Evolutionary conservation across 2,329 filamentous ascomycete species (phyloP), one percentile per base, ranked within the genome.

Genomic region (Paracoccidioides lutzii): DNA sequence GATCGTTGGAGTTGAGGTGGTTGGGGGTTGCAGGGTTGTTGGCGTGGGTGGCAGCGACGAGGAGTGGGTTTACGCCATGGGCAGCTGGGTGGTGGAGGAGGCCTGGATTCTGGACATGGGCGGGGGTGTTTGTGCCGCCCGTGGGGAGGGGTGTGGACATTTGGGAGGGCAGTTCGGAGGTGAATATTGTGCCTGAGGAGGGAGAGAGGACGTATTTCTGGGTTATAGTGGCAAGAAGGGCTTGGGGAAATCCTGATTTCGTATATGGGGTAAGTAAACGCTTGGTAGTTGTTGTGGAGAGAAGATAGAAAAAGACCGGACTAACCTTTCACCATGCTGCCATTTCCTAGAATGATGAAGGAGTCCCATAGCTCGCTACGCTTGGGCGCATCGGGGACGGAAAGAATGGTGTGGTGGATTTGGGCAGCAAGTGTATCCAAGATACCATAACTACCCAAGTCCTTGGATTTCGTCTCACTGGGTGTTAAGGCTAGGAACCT

Each of bases 181-280:
- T 95, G 77, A 97, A 97, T 65, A 97, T 97, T 44, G 90, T 96
- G 52, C 89, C 90, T 1, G 89, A 91, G 33, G 86, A 90, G 0
- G 93, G 93, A 1, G 90, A 95, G 62, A 98, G 84, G 54, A 96
- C 80, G 69, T 95, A 93, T 61, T 90, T 90, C 51, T 84, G 80
- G 41, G 81, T 81, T 40, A 98, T 80, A 0, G 84, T 90, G 63
- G 86, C 80, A 41, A 97, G 70, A 50, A 98, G 83, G 62, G 91
- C 88, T 64, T 96, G 90, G 62, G 87, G 90, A 69, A 98, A 91
- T 4, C 93, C 90, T 75, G 76, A 78, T 41, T 76, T 37, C 43
- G 22, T 42, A 54, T 50, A 42, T 22, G 32, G 3, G 9, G 38
- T 53, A 43, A 53, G 51, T n/a, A 15, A 30, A 30, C 7, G 43